A percentile compares a stretch with the other conserved stretches of the same genome.
phyloP scores from a whole-genome alignment of 768 basidiomycete species.

The Obba rivulosa region DNA sequence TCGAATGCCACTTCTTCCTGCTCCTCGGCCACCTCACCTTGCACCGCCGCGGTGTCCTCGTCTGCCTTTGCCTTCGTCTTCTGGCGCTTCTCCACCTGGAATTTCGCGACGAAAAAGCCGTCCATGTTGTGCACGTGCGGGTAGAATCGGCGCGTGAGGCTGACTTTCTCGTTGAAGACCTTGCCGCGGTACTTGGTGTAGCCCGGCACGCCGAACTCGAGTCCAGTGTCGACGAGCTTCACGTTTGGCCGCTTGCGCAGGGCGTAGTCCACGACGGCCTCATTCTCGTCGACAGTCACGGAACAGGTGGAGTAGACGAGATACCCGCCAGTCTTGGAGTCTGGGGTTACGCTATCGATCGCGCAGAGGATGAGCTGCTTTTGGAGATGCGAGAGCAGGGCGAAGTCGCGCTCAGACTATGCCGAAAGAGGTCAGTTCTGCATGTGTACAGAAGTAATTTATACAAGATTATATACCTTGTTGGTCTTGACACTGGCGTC shows the following conservation, averaged over 20 bases:
- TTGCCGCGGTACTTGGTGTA: conserved; percentile 90
- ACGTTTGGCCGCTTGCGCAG: conserved; percentile 90
- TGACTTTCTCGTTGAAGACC: conserved; percentile 73
- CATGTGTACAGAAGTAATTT: not conserved
- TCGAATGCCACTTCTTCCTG: conserved; percentile 26
- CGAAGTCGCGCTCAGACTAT: conserved; percentile 93
- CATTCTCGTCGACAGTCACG: conserved; percentile 97
- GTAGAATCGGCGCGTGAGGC: conserved; percentile 84
- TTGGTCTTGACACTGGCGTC: conserved; percentile 96
- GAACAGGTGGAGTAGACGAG: conserved; percentile 99
- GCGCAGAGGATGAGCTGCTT: conserved; percentile 98
- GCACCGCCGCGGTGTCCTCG: conserved; percentile 22
- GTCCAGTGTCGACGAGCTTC: conserved; percentile 86
- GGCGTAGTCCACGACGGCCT: conserved; percentile 96
- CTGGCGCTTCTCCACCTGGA: conserved; percentile 82
- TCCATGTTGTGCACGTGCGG: conserved; percentile 99
- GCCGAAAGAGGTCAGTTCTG: not conserved
- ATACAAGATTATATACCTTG: conserved; percentile 58
- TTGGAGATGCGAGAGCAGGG: conserved; percentile 92
- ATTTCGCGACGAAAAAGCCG: conserved; percentile 97
- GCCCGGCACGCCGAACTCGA: conserved; percentile 91
- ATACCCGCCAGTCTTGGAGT: conserved; percentile 88
- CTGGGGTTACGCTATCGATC: conserved; percentile 89
- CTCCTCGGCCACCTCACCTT: conserved; percentile 17
- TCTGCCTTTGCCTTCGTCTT: conserved; percentile 38